A percentile compares a stretch with the other conserved stretches of the same genome.
phyloP scores from a whole-genome alignment of 257 asterid species.

The Perilla frutescens region DNA sequence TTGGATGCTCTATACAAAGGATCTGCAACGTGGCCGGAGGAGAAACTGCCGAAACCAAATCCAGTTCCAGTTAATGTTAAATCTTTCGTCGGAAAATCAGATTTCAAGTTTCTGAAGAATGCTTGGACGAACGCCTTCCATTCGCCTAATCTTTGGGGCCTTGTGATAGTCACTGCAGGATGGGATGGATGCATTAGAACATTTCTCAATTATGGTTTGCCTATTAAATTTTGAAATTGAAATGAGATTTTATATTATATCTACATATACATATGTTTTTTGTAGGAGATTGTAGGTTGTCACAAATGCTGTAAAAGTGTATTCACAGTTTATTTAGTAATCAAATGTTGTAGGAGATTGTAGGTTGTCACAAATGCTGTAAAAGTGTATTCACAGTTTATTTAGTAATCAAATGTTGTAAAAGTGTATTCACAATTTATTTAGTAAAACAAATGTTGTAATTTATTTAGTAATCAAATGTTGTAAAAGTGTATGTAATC shows the following conservation, averaged over 20 bases:
- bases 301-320: background rate
- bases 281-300: slow-evolving; percentile 1
- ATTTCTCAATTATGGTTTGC: slow-evolving; percentile 84
- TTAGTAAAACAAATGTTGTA: too few relatives aligned
- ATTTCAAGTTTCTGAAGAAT: slow-evolving; percentile 71
- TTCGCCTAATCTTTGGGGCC: slow-evolving; percentile 83
- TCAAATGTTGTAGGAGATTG: too few relatives aligned
- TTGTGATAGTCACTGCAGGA: slow-evolving; percentile 88
- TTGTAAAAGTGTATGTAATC: too few relatives aligned
- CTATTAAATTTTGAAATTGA: slow-evolving; percentile 60
- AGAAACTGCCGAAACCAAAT: slow-evolving; percentile 53
- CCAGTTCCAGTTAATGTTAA: slow-evolving; percentile 39
- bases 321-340: too few relatives aligned
- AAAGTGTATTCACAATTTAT: too few relatives aligned
- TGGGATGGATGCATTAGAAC: slow-evolving; percentile 92
- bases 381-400: too few relatives aligned
- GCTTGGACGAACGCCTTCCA: slow-evolving; percentile 64
- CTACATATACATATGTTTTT: slow-evolving; percentile 5
- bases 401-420: too few relatives aligned
- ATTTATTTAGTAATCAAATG: too few relatives aligned
- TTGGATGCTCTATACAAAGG: slow-evolving; percentile 63
- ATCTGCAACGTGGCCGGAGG: slow-evolving; percentile 87
- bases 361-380: too few relatives aligned
- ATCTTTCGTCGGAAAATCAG: slow-evolving; percentile 52
- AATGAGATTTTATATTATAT: background rate